Evolutionary conservation across 768 basidiomycete species (phyloP), one percentile per base, ranked within the genome.

Genomic region (Leccinum obscurum): DNA sequence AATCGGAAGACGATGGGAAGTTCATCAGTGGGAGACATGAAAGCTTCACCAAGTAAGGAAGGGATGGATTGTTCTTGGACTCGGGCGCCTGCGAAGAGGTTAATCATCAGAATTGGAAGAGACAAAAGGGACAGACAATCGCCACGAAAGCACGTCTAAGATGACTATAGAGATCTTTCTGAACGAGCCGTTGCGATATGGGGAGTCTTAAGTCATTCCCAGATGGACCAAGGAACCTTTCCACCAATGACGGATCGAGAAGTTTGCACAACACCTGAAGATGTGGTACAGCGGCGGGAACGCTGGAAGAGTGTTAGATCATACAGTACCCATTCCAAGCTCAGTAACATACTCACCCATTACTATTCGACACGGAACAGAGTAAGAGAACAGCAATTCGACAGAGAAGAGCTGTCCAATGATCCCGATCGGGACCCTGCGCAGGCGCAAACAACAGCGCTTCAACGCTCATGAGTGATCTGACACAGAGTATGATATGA

Each of bases 331-430:
- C 13, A 41, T 15, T 15, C 28, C 15, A 15, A 41, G 9, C 7
- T n/a, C 30, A 32, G 30, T 7, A 28, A 34, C 39, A 15, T 17
- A 77, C 86, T 64, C 64, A 89, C 89, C 72, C 70, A 34, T 86
- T 80, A 11, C 71, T 64, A 3, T 64, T 72, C 1, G 88, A 79
- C 1, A 86, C 71, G 0, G 85, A 84, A 44, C 70, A 71, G 26
- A 92, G 75, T 0, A 92, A 72, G 20, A 85, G 68, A 17, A 84
- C 50, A 8, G 78, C 68, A 0, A 78, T 70, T 62, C 80, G 82
- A 24, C 80, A 76, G 7, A 90, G 75, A 15, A 92, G 79, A 3
- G 84, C 78, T n/a, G 84, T 64, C 88, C 88, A 91, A 61, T 82
- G 85, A 8, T 71, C 69, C 20, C 70, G 61, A 61, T 82, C 72